Evolutionary conservation across 129 eudicot genomes (phyloP), one percentile per base, ranked within the genome.

Genomic region (Flaveria sonorensis): DNA sequence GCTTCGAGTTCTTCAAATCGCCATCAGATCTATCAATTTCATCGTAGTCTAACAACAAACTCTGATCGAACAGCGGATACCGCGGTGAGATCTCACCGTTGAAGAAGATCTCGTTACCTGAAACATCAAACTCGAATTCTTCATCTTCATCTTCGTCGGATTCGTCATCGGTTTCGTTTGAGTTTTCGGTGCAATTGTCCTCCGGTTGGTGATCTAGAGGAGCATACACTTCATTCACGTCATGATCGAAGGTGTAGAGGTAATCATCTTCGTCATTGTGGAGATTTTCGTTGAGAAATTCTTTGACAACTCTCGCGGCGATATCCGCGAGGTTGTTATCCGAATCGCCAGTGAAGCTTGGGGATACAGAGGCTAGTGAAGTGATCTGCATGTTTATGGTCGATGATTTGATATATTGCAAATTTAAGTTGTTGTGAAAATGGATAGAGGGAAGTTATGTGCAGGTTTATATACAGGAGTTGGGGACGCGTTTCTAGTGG

Each of bases 1-100:
- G 68, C 80, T 81, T 72, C 7, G 75, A 45, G 13, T 1, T 36
- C 40, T 36, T 36, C 40, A 36, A 71, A 60, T 71, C 36, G 18
- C 28, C 56, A 3, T 79, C 28, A 30, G 68, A 32, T 8, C 48
- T 61, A 21, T 36, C 52, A 32, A 14, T 48, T 2, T 26, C 14
- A 11, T 7, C 70, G 8, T 42, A 77, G 1, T 57, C 79, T 9
- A 69, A 51, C 72, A 85, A 57, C 51, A 89, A 83, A 72, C 86
- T 87, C 32, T 74, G 63, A 71, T 86, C 81, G 71, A 88, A 92
- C 14, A 92, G 77, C 3, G 96, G 96, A 28, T 76, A 92, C 8
- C 85, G 83, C 5, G 90, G 90, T 23, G 83, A 72, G 68, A 90
- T 90, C 78, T 85, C 86, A 4, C 96, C 98, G 83, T 89, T 89